Evolutionary conservation across 1,284 basidiomycete genomes (phyloP).

Genomic region (Anthracocystis panici-leucophaei): DNA sequence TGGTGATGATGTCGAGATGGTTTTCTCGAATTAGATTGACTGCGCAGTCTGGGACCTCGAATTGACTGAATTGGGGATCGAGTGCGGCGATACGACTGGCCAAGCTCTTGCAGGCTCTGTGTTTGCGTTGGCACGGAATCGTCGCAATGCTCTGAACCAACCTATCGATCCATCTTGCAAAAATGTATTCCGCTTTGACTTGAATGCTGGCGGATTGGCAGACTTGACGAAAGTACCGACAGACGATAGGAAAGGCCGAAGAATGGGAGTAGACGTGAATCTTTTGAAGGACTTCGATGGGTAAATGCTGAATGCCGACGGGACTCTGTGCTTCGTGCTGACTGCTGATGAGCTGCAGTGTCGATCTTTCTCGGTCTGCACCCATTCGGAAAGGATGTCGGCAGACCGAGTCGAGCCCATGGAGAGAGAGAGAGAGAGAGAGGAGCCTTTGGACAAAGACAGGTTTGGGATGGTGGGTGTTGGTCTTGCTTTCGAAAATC

Average conservation of each 20-base stretch:
- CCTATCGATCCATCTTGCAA: slow-evolving; percentile 25
- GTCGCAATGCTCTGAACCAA: not conserved
- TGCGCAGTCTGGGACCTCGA: slow-evolving; percentile 1
- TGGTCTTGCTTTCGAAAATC: slow-evolving; percentile 3
- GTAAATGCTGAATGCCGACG: slow-evolving; percentile 33
- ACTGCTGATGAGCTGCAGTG: not conserved
- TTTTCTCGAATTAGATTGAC: not conserved
- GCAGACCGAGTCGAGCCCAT: slow-evolving; percentile 28
- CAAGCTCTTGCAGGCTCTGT: slow-evolving; percentile 14
- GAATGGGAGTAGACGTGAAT: slow-evolving; percentile 36
- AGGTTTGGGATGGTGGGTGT: slow-evolving; percentile 2
- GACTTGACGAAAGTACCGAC: slow-evolving; percentile 23
- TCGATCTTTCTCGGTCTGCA: slow-evolving; percentile 23
- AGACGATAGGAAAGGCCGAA: slow-evolving; percentile 12
- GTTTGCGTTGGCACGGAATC: slow-evolving; percentile 19
- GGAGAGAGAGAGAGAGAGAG: not conserved
- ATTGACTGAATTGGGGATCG: not conserved
- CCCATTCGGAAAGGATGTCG: slow-evolving; percentile 18
- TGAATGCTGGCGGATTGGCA: slow-evolving; percentile 9
- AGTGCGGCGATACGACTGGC: slow-evolving; percentile 8
- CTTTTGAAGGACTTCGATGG: slow-evolving; percentile 30
- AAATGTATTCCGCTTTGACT: slow-evolving; percentile 26
- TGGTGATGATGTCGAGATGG: slow-evolving; percentile 21
- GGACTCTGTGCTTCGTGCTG: not conserved
- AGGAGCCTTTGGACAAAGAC: not conserved